Conservation (phyloP, 139 green algal genomes). For the Deuterostichococcus epilithicus region DNA sequence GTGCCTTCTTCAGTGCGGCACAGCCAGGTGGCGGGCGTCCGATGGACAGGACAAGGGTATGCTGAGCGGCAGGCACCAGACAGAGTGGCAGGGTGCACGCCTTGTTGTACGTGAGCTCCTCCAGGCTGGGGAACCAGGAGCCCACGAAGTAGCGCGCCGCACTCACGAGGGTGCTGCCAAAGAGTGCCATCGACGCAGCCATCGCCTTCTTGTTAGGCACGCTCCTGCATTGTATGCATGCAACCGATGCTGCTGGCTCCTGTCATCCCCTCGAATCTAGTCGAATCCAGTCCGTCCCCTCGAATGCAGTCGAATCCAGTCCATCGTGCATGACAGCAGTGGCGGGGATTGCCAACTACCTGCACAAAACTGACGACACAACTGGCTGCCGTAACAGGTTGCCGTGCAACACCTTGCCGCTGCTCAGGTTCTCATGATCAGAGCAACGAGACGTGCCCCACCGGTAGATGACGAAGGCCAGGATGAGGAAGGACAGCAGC, state of each 20-base stretch:
- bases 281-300: too few species aligned
- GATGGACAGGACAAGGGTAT: slow-evolving; percentile 10
- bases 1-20: too few species aligned
- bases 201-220: slow-evolving; percentile 41
- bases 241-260: too few species aligned
- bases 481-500: slow-evolving; percentile 34
- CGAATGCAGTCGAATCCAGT: too few species aligned
- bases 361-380: too few species aligned
- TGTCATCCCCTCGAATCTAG: too few species aligned
- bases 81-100: background rate
- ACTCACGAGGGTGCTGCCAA: slow-evolving; percentile 32
- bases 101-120: slow-evolving; percentile 25
- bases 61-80: background rate
- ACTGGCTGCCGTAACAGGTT: too few species aligned
- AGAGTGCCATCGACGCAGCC: slow-evolving; percentile 16
- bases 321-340: too few species aligned
- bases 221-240: slow-evolving; percentile 13
- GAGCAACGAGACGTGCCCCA: background rate
- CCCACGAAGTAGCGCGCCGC: slow-evolving; percentile 37
- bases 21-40: too few species aligned
- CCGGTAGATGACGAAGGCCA: slow-evolving; percentile 44
- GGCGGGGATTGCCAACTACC: too few species aligned
- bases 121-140: slow-evolving; percentile 29
- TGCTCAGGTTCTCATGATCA: too few species aligned
- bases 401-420: too few species aligned